A percentile compares a stretch with the other conserved stretches of the same genome.
Conservation (phyloP, 1,139 yeast species). For the Zygosaccharomyces sapae region DNA sequence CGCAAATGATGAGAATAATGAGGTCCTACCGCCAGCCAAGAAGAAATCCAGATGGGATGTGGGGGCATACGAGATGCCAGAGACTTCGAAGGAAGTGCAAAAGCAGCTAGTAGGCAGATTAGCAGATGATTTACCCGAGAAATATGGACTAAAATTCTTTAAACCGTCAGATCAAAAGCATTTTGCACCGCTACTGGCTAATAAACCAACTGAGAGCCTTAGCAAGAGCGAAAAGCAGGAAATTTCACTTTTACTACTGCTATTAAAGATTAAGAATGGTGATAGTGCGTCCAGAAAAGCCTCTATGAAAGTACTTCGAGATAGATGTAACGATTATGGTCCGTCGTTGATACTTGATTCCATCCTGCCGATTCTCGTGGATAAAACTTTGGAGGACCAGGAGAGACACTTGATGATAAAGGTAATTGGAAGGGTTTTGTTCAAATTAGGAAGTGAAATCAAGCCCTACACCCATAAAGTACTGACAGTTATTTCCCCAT, state of each 20-base stretch:
- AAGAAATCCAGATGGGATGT: constrained; percentile 37
- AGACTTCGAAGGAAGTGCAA: constrained; percentile 25
- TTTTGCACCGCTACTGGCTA: constrained; percentile 58
- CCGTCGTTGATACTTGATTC: constrained; percentile 65
- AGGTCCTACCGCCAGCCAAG: constrained; percentile 17
- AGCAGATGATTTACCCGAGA: constrained; percentile 60
- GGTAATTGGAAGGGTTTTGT: constrained; percentile 64
- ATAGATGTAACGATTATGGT: constrained; percentile 62
- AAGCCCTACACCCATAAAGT: constrained; percentile 74
- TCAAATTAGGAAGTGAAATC: constrained; percentile 58
- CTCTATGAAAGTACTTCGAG: constrained; percentile 67
- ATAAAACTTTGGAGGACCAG: constrained; percentile 69
- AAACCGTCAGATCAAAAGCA: constrained; percentile 69
- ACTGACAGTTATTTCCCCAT: constrained; percentile 70
- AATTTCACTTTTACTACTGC: constrained; percentile 55
- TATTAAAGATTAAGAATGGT: constrained; percentile 76
- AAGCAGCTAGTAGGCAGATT: constrained; percentile 36
- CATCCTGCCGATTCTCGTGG: constrained; percentile 70
- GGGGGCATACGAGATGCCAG: constrained; percentile 39
- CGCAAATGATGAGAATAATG: constrained; percentile 27
- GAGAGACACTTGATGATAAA: constrained; percentile 82
- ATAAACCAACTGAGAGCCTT: constrained; percentile 38
- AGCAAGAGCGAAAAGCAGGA: constrained; percentile 56
- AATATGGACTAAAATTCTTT: constrained; percentile 59
- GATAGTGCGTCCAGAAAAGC: constrained; percentile 59